Percentiles rank a stretch among this genome's conserved stretches.
Evolutionary conservation across 2,329 filamentous ascomycete species (phyloP).

Genomic region (Fusarium pseudograminearum): DNA sequence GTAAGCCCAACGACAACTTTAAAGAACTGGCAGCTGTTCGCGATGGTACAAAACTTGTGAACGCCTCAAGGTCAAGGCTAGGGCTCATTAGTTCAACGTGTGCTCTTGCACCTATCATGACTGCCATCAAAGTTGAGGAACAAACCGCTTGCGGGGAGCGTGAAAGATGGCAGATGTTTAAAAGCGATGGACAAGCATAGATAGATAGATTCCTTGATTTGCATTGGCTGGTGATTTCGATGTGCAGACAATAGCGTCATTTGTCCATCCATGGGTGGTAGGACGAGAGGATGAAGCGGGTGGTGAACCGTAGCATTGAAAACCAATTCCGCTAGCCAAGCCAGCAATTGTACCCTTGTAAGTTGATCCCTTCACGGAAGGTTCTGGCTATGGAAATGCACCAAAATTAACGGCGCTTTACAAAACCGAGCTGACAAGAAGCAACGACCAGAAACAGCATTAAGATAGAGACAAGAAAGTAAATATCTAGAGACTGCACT

Average conservation of each 20-base stretch:
- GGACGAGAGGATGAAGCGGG: slow-evolving; percentile 12
- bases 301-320: slow-evolving; percentile 26
- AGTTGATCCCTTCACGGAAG: slow-evolving; percentile 25
- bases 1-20: slow-evolving; percentile 21
- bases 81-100: neutral
- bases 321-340: slow-evolving; percentile 34
- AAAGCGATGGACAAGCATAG: slow-evolving; percentile 3
- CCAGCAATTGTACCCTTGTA: slow-evolving; percentile 10
- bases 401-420: slow-evolving; percentile 11
- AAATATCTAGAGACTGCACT: slow-evolving; percentile 11
- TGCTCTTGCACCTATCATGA: slow-evolving; percentile 28
- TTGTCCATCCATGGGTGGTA: slow-evolving; percentile 4
- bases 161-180: slow-evolving; percentile 4
- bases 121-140: slow-evolving; percentile 8
- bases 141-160: slow-evolving; percentile 16
- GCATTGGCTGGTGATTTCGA: slow-evolving; percentile 11
- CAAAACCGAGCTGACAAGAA: slow-evolving; percentile 14
- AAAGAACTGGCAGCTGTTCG: slow-evolving; percentile 13
- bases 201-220: neutral
- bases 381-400: slow-evolving; percentile 30
- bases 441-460: slow-evolving; percentile 3
- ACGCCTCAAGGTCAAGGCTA: slow-evolving; percentile 18
- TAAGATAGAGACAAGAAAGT: slow-evolving; percentile 9
- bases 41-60: slow-evolving; percentile 7
- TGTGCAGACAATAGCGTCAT: slow-evolving; percentile 14